Base-by-base conservation (phyloP, 352 stramenopile genomes). In the Phytophthora chlamydospora region DNA sequence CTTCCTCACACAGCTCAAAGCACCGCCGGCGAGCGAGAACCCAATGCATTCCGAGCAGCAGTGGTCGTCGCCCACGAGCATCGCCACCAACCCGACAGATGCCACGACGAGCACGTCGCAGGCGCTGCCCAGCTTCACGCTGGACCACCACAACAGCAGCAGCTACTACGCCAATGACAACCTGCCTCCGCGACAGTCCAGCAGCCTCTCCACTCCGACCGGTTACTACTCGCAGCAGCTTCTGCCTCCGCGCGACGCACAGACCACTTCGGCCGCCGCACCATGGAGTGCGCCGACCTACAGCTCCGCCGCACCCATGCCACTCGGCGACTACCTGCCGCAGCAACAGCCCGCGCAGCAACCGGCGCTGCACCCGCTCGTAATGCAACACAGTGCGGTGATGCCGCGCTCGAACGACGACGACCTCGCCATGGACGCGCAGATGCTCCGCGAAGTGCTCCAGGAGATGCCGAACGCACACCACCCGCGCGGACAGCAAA, bases 1-100 rank as follows among this genome's bases (percentile, higher is more conserved):
- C 71, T 80, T 75, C 71, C 56, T 66, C n/a, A 68, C 67, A 34
- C 67, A 75, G 42, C 64, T 80, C 52, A 80, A 80, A 64, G 52
- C 62, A 4, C 33, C 42, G n/a, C 45, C 54, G n/a, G 33, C 61
- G 21, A 17, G 47, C 4, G 66, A 74, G 49, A 35, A 64, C 29
- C n/a, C 62, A 51, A 66, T 66, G 66, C 49, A 54, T 32, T 17
- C 54, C 1, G 43, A 50, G 8, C 45, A 50, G 31, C 55, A 71
- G 29, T 76, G 68, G 71, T 55, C 64, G 33, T 77, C 71, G 12
- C 71, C 71, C 13, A 77, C 71, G 35, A 68, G 61, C 43, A 69
- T 71, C 32, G 19, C 54, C 21, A 58, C 58, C 27, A 62, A 67
- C 43, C 59, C 55, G 0, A 56, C 52, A 32, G 44, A 59, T 40